These are phyloP conservation scores for Cytospora schulzeri DNA, from an alignment of 2,329 filamentous ascomycete genomes.

Conservation along the genomic window DNA sequence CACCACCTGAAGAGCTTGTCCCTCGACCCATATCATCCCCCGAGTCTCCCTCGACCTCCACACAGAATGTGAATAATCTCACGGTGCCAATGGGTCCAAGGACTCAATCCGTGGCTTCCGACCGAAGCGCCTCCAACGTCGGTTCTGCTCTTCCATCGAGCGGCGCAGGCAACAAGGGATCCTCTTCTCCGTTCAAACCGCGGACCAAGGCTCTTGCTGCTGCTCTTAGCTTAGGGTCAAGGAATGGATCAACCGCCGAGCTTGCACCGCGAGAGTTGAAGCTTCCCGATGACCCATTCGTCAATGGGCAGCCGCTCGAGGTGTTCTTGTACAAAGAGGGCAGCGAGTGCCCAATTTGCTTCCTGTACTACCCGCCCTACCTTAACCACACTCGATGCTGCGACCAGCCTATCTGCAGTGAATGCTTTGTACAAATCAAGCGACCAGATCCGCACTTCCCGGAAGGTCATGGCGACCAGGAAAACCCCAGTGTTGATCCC, in stretches of 20 bases:
- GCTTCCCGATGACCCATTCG: conserved; percentile 79
- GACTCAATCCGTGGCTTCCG: conserved; percentile 78
- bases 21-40: conserved; percentile 48
- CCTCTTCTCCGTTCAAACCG: conserved; percentile 70
- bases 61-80: conserved; percentile 67
- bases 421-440: conserved; percentile 99
- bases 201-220: conserved; percentile 88
- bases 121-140: conserved; percentile 63
- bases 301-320: conserved; percentile 93
- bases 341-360: conserved; percentile 92
- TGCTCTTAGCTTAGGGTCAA: conserved; percentile 72
- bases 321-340: conserved; percentile 92
- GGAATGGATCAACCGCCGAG: conserved; percentile 72
- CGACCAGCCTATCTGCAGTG: conserved; percentile 93
- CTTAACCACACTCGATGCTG: conserved; percentile 94
- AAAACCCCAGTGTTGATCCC: conserved; percentile 40
- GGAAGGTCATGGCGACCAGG: conserved; percentile 66
- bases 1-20: conserved; percentile 68
- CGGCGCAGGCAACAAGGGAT: conserved; percentile 48
- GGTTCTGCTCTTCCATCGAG: conserved; percentile 62
- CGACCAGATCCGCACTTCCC: conserved; percentile 87
- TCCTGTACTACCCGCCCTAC: conserved; percentile 92
- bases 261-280: conserved; percentile 76
- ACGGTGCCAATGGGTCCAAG: conserved; percentile 79
- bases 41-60: conserved; percentile 53